Percentiles rank a stretch among this genome's conserved stretches.
These are phyloP conservation scores for Apiotrichum montevideense DNA, from an alignment of 1,284 basidiomycete genomes.

Conservation along the genomic window DNA sequence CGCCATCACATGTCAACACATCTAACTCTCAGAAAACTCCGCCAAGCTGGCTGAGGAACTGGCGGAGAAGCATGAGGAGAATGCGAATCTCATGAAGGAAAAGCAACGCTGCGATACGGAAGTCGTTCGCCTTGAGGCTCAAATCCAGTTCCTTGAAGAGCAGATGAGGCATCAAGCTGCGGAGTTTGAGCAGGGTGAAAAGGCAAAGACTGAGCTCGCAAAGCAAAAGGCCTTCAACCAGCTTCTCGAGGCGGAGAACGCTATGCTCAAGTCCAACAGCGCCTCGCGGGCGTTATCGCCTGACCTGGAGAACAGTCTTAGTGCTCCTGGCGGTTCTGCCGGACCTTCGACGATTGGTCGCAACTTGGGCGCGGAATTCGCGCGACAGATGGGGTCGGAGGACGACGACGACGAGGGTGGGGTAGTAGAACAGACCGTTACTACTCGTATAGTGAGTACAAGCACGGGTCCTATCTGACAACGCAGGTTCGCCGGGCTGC, in stretches of 20 bases:
- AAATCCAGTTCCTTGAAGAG: neutral
- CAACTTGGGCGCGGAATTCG: constrained; percentile 72
- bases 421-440: constrained; percentile 38
- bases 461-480: neutral
- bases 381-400: constrained; percentile 50
- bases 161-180: neutral
- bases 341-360: constrained; percentile 57
- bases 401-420: constrained; percentile 50
- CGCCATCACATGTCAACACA: neutral
- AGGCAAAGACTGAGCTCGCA: constrained; percentile 1
- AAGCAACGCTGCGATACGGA: neutral
- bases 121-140: neutral
- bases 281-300: neutral
- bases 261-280: neutral
- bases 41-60: neutral
- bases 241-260: neutral
- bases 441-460: constrained; percentile 30
- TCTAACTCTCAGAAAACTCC: neutral
- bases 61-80: neutral
- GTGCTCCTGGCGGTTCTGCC: neutral
- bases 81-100: neutral
- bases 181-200: constrained; percentile 3
- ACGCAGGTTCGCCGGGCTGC: neutral
- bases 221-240: constrained; percentile 5
- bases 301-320: neutral